Evolutionary conservation across 2,329 filamentous ascomycete genomes (phyloP), one percentile per base, ranked within the genome.

Genomic region (Blastomyces parvus): DNA sequence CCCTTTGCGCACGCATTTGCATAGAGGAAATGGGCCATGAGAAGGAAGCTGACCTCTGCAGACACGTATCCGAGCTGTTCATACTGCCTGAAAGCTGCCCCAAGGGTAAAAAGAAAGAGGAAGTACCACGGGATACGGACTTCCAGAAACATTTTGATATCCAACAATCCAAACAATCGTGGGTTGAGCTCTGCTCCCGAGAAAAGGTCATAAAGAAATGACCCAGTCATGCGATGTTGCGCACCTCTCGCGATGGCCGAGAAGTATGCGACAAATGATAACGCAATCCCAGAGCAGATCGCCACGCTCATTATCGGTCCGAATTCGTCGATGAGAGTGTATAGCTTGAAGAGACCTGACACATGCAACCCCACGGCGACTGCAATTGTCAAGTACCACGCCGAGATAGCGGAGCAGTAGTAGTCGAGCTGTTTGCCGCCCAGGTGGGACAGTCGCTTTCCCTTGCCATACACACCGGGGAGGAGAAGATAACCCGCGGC

Each of bases 71-170:
- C 91, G 69, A 92, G 90, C 53, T 82, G 77, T 75, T 96, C 90
- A 70, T 90, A 90, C 76, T 96, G 91, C 66, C 89, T 86, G 53
- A 88, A 85, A 53, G 89, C 90, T 11, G 90, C 84, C 48, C 86
- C 90, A 62, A 88, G 82, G 64, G 86, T 88, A 48, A 92, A 81
- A 64, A 91, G 85, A 72, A 95, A 87, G 48, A 96, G 83, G 68
- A 95, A 92, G 77, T 87, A 96, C 91, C 91, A 96, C 44, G 91
- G 91, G 67, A 96, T 84, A 69, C 91, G 88, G 65, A 96, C 90
- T 75, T 96, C 91, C 71, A 90, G 93, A 79, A 96, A 96, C 90
- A 95, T 94, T 79, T 94, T 95, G 79, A 94, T 90, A 76, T 95
- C 90, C 60, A 95, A 78, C 69, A 90, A 86, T 63, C 86, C 87